phyloP scores from a whole-genome alignment of 2,329 filamentous ascomycete genomes.

The Dactylellina drechsleri region DNA sequence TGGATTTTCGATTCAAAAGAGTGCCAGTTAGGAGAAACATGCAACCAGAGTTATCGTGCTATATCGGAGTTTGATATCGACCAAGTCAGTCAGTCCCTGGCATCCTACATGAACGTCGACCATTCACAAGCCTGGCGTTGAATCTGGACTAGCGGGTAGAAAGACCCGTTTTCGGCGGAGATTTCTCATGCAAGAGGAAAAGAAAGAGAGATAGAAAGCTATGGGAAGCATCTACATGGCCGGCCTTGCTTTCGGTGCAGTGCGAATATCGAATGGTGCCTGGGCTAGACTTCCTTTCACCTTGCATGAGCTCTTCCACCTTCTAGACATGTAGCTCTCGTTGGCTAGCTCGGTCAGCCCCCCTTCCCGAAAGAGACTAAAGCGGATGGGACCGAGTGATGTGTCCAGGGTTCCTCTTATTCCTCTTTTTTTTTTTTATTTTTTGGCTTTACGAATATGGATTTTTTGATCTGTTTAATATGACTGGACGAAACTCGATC shows the following conservation, averaged over 20 bases:
- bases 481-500: not conserved
- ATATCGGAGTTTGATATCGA: too few species aligned
- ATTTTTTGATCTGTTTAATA: conserved; percentile 7
- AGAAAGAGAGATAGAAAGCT: not conserved
- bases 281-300: conserved; percentile 50
- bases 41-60: too few species aligned
- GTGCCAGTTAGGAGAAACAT: too few species aligned
- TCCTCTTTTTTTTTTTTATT: too few species aligned
- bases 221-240: not conserved
- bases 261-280: conserved; percentile 12
- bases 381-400: conserved; percentile 42
- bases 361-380: conserved; percentile 43
- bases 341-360: conserved; percentile 27
- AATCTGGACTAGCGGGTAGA: conserved; percentile 23
- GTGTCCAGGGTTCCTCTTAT: conserved; percentile 47
- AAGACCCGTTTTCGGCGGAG: conserved; percentile 16
- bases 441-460: too few species aligned
- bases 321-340: conserved; percentile 20
- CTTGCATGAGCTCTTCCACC: conserved; percentile 46
- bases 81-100: too few species aligned
- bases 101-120: not conserved
- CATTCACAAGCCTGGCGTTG: not conserved
- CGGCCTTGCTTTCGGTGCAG: not conserved
- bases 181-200: conserved; percentile 2
- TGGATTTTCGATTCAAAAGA: too few species aligned